Conservation (phyloP, 2,329 filamentous ascomycete genomes). For the Beauveria sp. region DNA sequence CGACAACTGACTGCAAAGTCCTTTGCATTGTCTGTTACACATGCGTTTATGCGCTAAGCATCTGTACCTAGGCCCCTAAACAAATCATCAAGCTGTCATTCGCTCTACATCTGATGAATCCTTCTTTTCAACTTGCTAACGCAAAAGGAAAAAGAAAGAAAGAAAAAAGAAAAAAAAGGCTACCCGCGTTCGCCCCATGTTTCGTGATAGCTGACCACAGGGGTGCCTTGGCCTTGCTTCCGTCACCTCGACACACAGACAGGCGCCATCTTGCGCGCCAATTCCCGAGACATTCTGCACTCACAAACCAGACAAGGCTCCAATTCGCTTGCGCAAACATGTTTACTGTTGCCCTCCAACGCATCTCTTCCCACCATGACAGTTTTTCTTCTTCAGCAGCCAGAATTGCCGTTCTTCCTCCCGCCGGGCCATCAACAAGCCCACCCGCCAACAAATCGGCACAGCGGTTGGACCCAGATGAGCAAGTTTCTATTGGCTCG, state of each 20-base stretch:
- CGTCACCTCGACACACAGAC: neutral
- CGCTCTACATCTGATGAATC: neutral
- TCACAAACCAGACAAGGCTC: neutral
- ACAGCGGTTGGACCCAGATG: conserved; percentile 17
- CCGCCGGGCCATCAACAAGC: neutral
- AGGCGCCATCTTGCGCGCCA: neutral
- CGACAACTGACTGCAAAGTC: no score
- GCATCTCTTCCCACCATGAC: no score
- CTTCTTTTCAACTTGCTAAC: neutral
- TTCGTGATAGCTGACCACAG: neutral
- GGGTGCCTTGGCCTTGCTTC: neutral
- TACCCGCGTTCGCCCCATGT: neutral
- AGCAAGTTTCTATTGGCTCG: conserved; percentile 36
- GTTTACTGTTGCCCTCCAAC: no score
- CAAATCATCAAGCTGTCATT: neutral
- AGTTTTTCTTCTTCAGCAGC: neutral
- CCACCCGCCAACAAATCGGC: neutral
- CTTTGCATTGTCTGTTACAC: no score
- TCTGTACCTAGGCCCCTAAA: neutral
- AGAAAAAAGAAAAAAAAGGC: neutral
- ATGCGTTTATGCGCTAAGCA: no score
- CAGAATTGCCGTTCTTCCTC: neutral
- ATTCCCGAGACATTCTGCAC: neutral
- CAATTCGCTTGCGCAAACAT: neutral
- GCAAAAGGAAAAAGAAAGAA: neutral